Conservation (phyloP, 1,284 basidiomycete genomes). For the Stereum hirsutum region DNA sequence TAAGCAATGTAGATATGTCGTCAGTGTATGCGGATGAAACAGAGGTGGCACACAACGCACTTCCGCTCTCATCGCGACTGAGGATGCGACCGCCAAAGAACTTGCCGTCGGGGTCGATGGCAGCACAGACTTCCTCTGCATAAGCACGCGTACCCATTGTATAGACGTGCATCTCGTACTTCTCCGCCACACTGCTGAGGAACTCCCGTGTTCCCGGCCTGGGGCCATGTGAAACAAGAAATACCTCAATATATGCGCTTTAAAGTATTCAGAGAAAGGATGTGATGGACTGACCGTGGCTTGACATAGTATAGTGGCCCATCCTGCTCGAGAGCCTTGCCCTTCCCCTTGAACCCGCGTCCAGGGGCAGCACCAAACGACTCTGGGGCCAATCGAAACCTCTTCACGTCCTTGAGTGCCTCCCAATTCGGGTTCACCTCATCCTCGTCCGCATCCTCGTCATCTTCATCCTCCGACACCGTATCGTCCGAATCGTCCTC, state of each 20-base stretch:
- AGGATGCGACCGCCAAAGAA: slow-evolving; percentile 86
- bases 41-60: slow-evolving; percentile 42
- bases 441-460: slow-evolving; percentile 34
- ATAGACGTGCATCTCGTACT: slow-evolving; percentile 99
- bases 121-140: slow-evolving; percentile 89
- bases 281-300: slow-evolving; percentile 62
- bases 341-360: slow-evolving; percentile 45
- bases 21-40: slow-evolving; percentile 3
- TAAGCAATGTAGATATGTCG: slow-evolving; percentile 16
- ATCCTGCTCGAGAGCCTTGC: slow-evolving; percentile 56
- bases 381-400: slow-evolving; percentile 81
- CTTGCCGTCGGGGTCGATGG: slow-evolving; percentile 84
- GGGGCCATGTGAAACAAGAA: slow-evolving; percentile 10
- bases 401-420: slow-evolving; percentile 81
- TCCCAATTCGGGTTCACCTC: slow-evolving; percentile 84
- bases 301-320: slow-evolving; percentile 98
- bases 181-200: slow-evolving; percentile 58
- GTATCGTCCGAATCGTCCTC: slow-evolving; percentile 21
- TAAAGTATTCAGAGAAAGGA: no score
- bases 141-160: slow-evolving; percentile 99
- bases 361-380: slow-evolving; percentile 45
- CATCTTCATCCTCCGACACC: slow-evolving; percentile 26
- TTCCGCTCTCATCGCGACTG: slow-evolving; percentile 92
- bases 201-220: slow-evolving; percentile 88
- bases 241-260: neutral